A percentile compares a stretch with the other conserved stretches of the same genome.
These are phyloP conservation scores for Triticum dicoccoides DNA, from an alignment of 176 grass and related monocot genomes.

Conservation along the genomic window DNA sequence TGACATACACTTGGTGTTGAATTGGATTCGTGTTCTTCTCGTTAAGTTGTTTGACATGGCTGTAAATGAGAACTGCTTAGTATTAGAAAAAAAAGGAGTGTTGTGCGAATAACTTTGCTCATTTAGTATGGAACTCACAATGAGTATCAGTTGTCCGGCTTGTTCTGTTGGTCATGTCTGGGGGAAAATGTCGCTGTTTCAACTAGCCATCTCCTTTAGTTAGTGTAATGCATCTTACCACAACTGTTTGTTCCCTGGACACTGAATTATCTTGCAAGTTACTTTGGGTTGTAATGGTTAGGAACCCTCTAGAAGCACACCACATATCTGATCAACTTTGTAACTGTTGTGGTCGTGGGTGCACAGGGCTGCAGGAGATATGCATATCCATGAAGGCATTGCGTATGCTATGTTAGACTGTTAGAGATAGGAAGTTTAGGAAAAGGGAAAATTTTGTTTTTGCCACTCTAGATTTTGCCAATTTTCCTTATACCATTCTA, in stretches of 20 bases:
- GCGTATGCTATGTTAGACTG: too few species aligned
- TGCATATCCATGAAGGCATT: not conserved
- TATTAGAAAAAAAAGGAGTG: not conserved
- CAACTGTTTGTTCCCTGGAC: not conserved
- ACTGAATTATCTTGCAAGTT: not conserved
- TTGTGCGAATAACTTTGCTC: not conserved
- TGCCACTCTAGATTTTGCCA: too few species aligned
- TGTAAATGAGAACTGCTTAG: not conserved
- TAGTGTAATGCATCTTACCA: not conserved
- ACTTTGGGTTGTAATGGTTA: not conserved
- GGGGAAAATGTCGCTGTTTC: not conserved
- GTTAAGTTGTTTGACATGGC: not conserved
- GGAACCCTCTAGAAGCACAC: not conserved
- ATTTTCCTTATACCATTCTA: too few species aligned
- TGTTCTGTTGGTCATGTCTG: not conserved
- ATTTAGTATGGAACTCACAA: not conserved
- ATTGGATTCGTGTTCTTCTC: not conserved
- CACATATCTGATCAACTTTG: slow-evolving; percentile 1
- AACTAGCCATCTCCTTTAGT: not conserved
- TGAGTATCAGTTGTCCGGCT: not conserved
- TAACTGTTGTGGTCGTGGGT: not conserved
- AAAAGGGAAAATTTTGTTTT: too few species aligned
- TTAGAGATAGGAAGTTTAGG: not conserved
- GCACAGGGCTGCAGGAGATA: not conserved
- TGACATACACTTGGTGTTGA: not conserved